Evolutionary conservation across 345 rosid species (phyloP), one percentile per base, ranked within the genome.

Genomic region (Melaleuca quinquenervia): DNA sequence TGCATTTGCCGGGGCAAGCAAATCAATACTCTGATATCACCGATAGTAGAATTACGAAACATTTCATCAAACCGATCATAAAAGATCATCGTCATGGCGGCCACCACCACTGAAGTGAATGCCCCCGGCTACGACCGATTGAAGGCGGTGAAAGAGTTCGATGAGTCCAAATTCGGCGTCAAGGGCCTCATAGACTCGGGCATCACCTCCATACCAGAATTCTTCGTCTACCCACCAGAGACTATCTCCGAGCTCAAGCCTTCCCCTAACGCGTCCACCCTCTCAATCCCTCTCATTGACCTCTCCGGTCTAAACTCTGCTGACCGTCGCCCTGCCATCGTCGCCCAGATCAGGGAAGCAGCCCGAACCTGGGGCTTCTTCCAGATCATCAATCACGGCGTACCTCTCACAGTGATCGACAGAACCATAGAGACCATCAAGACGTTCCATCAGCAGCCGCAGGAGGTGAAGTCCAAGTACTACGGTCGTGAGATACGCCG

Each of bases 371-470:
- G 87, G 89, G 87, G 90, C 20, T 89, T 87, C 88, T 87, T 89
- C 62, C 92, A 90, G 58, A 86, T 87, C 76, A 78, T 87, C 87
- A 89, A 89, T 82, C 90, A 90, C 6, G 90, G 89, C 13, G 50
- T 89, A 6, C 44, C 88, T 7, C 8, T 24, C 3, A 51, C 87
- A 10, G 85, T 29, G 8, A 86, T 90, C 18, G 62, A 87, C 1
- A 75, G 52, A 3, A 85, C 85, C 2, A 29, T 90, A 0, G 18
- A 32, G 24, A 83, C 89, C 22, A 55, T 88, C 82, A 64, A 86
- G 82, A 41, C 85, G 5, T 90, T 90, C 55, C 90, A 90, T 16
- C 89, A 83, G 41, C 86, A 58, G 36, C 85, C 85, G 2, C 84
- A 45, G 5, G 86, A 86, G 36, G 32, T 50, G 50, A 88, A 86